A percentile compares a stretch with the other conserved stretches of the same genome.
Conservation (phyloP, 176 grass and related monocot genomes). For the Oryza meyeriana region DNA sequence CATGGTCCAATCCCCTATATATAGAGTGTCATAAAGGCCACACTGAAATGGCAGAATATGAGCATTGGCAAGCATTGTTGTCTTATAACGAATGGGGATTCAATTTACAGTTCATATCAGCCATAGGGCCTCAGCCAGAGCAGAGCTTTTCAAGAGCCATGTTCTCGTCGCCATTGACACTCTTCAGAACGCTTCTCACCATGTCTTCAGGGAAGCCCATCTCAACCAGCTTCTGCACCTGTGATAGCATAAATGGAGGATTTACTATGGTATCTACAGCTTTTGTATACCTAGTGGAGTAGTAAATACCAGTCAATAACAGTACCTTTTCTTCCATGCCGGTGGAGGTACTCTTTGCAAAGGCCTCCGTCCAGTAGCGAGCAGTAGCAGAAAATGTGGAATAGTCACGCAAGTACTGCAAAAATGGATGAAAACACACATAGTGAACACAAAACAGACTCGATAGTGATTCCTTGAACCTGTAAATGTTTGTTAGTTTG, state of each 20-base stretch:
- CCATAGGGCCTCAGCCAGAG: constrained; percentile 43
- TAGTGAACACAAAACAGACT: neutral
- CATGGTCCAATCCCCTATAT: constrained; percentile 32
- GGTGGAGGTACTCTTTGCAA: constrained; percentile 69
- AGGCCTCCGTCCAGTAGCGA: constrained; percentile 94
- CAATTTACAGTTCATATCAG: constrained; percentile 42
- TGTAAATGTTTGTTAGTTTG: neutral
- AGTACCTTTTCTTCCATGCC: constrained; percentile 93
- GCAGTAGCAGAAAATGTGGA: constrained; percentile 73
- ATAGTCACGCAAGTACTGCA: constrained; percentile 75
- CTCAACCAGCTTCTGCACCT: constrained; percentile 93
- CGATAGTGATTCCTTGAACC: neutral
- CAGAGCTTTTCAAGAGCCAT: constrained; percentile 93
- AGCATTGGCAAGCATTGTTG: constrained; percentile 26
- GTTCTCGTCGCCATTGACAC: constrained; percentile 90
- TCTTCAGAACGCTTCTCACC: constrained; percentile 80
- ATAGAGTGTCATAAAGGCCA: constrained; percentile 33
- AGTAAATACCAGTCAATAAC: neutral
- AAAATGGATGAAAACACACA: neutral
- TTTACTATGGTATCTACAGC: neutral
- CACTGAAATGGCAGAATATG: constrained; percentile 25
- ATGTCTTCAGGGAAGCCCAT: constrained; percentile 96
- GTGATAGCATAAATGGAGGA: constrained; percentile 6
- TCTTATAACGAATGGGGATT: constrained; percentile 33
- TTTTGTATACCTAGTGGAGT: neutral